Base-by-base conservation (phyloP, 2,329 filamentous ascomycete genomes). In the Ceratocystis alfenasii region DNA sequence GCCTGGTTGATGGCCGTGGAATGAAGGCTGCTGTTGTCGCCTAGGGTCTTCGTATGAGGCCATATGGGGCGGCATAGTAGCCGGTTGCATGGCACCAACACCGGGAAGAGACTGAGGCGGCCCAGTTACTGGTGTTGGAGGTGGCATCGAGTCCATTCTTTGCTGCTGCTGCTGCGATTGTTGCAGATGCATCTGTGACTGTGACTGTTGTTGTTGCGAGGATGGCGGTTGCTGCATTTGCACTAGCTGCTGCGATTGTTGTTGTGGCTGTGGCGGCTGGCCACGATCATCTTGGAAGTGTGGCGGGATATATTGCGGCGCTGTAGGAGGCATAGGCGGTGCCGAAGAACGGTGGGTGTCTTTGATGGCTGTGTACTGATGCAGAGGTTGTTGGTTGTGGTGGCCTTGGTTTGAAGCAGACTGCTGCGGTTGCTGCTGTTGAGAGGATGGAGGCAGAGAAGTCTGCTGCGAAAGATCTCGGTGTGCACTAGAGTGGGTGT, bases 371-470 rank as follows among this genome's bases (percentile, higher is more conserved):
- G 73, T 62, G 50, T 22, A 70, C 66, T 77, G 55, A 8, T 36
- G 55, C 2, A 15, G 6, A 36, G 55, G 5, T 15, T 59, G 55
- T 25, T 59, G 55, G 7, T 59, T 28, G 28, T 59, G 53, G 55
- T 59, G 55, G 17, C 22, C 10, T n/a, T 59, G 55, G 17, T 36
- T 36, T n/a, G 8, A 17, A 15, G 55, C 28, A 59, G 28, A 3
- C 17, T 17, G 55, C 6, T 17, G 78, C 67, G 76, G 74, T 66
- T 76, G 17, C 30, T 17, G 78, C 67, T 77, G 74, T 66, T 76
- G 77, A 71, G 78, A 59, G 8, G 48, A 53, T n/a, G 48, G 48
- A 15, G 48, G 76, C 68, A 76, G 72, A 69, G 74, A 70, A 66
- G 73, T 72, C 65, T 74, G 71, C 70, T 72, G 74, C 65, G 66